Percentiles rank a stretch among this genome's conserved stretches.
Conservation (phyloP, 352 stramenopile genomes). For the Aphanomyces stellatus region DNA sequence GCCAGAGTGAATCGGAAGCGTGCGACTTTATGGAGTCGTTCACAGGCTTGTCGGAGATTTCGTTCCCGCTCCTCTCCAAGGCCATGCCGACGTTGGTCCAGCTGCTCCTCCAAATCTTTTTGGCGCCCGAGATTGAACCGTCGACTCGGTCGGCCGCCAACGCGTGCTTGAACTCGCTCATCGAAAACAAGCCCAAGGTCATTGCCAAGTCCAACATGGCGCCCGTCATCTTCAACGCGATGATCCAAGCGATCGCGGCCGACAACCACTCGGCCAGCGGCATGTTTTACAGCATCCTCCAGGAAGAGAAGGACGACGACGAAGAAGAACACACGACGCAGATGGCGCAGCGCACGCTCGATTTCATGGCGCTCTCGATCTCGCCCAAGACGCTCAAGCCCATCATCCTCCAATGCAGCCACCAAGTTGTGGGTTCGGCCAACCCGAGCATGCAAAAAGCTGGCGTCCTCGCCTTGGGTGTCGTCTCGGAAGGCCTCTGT, state of each 20-base stretch:
- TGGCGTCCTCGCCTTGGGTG: conserved; percentile 92
- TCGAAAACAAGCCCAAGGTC: conserved; percentile 86
- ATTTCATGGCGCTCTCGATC: conserved; percentile 71
- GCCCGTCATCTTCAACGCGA: conserved; percentile 75
- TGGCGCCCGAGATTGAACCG: conserved; percentile 64
- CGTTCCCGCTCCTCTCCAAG: conserved; percentile 78
- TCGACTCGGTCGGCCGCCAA: conserved; percentile 71
- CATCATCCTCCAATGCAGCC: conserved; percentile 66
- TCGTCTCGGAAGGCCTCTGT: conserved; percentile 95
- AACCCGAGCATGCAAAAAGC: conserved; percentile 92
- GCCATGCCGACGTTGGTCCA: conserved; percentile 73
- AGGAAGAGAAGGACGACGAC: conserved; percentile 46
- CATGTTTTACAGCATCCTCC: conserved; percentile 72
- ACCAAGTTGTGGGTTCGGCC: conserved; percentile 85
- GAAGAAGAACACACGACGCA: conserved; percentile 72
- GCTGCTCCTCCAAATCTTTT: conserved; percentile 72
- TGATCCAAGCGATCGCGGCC: conserved; percentile 72
- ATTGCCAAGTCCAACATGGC: conserved; percentile 79
- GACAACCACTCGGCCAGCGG: conserved; percentile 75
- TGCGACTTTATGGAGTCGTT: conserved; percentile 84
- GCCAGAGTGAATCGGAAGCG: conserved; percentile 64
- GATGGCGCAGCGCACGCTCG: conserved; percentile 76
- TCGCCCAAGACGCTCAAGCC: conserved; percentile 76
- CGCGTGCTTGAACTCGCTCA: conserved; percentile 76
- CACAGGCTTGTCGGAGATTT: conserved; percentile 74